Base-by-base conservation (phyloP, 768 basidiomycete genomes). In the Boletus eberwhitei region DNA sequence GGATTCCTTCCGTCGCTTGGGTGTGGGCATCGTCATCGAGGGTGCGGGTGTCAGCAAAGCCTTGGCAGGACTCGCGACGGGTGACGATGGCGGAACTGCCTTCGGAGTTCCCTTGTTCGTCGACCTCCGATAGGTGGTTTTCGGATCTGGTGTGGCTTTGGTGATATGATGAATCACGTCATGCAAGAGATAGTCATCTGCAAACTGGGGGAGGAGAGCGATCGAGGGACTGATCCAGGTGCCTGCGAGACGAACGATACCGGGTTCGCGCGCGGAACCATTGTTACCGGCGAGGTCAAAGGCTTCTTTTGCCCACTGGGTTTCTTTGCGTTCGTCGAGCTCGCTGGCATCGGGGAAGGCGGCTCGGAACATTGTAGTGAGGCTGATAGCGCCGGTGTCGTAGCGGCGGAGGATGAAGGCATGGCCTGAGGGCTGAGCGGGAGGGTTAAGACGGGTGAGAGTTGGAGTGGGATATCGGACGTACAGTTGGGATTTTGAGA, bases 321-420 rank as follows among this genome's bases (percentile, higher is more conserved):
- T 77, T 70, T 97, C 94, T 13, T 73, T 74, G 69, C 82, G 86
- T 71, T 98, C 94, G 17, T 87, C 84, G 45, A 79, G 74, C 2
- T 93, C 90, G 40, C 76, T 74, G 4, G 93, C 89, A 37, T 78
- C 82, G 11, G 94, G 94, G 71, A 93, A 98, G 0, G 93, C 93
- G 8, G 93, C 93, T 54, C 93, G 90, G 75, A 90, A 96, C 93
- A 98, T 96, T 53, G 94, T 96, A 11, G 94, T 96, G 11, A 94
- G 81, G 59, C 87, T 90, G 72, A 98, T 82, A 19, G 93, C 93
- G 55, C 90, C 87, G 4, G 94, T 96, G 73, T 98, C 95, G 63
- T 90, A 94, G 51, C 95, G 85, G 42, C 94, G 85, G 35, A 98
- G 86, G 66, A 98, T 91, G 70, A 97, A 98, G 22, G 95, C 93